These are phyloP conservation scores for Baudoinia panamericana DNA, from an alignment of 495 filamentous ascomycete genomes.

Conservation along the genomic window DNA sequence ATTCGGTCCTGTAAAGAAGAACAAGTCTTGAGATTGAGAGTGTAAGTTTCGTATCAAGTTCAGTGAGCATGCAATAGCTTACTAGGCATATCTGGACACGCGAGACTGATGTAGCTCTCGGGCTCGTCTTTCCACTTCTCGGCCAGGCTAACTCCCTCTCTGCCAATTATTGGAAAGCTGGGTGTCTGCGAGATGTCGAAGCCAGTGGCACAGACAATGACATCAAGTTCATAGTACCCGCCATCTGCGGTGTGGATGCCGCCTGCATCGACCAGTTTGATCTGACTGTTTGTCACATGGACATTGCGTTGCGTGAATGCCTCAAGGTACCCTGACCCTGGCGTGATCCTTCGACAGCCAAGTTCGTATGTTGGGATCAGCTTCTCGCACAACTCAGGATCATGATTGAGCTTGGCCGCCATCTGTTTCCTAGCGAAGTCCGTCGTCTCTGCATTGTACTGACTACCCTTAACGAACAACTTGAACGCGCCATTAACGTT, in stretches of 20 bases:
- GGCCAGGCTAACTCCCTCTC: constrained; percentile 17
- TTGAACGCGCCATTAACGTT: too few relatives aligned
- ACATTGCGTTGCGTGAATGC: constrained; percentile 28
- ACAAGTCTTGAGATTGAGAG: too few relatives aligned
- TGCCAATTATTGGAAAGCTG: constrained; percentile 23
- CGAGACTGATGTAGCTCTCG: constrained; percentile 22
- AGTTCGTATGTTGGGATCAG: constrained; percentile 23
- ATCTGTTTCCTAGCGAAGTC: constrained; percentile 25
- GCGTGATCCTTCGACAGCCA: constrained; percentile 23
- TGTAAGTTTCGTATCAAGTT: too few relatives aligned
- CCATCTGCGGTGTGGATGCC: constrained; percentile 39
- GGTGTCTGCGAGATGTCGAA: constrained; percentile 16
- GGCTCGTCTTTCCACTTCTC: constrained; percentile 24
- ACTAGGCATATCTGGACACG: constrained; percentile 20
- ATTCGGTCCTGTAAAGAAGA: constrained; percentile 14
- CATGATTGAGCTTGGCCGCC: constrained; percentile 28
- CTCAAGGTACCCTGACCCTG: constrained; percentile 26
- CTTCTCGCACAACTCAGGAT: constrained; percentile 13
- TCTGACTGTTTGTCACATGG: constrained; percentile 23
- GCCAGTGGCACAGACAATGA: constrained; percentile 11
- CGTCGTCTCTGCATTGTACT: constrained; percentile 6
- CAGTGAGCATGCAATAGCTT: too few relatives aligned
- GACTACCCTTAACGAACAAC: constrained; percentile 15
- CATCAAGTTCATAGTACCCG: constrained; percentile 9
- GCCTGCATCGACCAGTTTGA: constrained; percentile 22